Conservation (phyloP, 2,329 filamentous ascomycete genomes). For the Aspergillus sp. region DNA sequence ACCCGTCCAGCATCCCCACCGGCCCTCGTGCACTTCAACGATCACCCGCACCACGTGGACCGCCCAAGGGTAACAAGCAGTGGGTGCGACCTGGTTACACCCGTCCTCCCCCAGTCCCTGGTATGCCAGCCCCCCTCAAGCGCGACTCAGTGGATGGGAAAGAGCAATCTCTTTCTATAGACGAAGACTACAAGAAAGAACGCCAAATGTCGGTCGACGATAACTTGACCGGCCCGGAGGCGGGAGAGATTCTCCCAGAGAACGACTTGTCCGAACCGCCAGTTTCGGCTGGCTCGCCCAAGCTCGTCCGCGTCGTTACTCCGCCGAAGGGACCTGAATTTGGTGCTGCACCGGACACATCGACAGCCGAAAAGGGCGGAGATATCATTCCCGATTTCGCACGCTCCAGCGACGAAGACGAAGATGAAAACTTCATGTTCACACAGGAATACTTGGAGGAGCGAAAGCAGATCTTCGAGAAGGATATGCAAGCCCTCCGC, state of each 20-base stretch:
- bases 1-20: constrained; percentile 37
- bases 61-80: constrained; percentile 36
- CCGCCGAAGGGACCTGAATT: constrained; percentile 6
- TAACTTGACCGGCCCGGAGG: constrained; percentile 11
- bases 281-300: neutral
- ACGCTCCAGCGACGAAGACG: constrained; percentile 42
- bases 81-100: constrained; percentile 39
- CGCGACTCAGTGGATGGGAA: constrained; percentile 32
- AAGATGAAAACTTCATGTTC: constrained; percentile 44
- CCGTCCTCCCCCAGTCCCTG: constrained; percentile 20
- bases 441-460: constrained; percentile 48
- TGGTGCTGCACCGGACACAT: constrained; percentile 1
- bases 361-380: constrained; percentile 9
- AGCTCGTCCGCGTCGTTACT: neutral
- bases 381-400: constrained; percentile 33
- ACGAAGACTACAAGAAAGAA: constrained; percentile 20
- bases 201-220: constrained; percentile 12
- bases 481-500: constrained; percentile 42
- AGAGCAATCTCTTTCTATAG: constrained; percentile 17
- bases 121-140: constrained; percentile 21
- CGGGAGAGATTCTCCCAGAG: constrained; percentile 14
- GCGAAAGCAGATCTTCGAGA: constrained; percentile 44
- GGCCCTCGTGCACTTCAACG: constrained; percentile 41
- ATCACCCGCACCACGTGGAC: constrained; percentile 27
- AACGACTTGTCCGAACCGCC: constrained; percentile 4